A percentile compares a stretch with the other conserved stretches of the same genome.
Evolutionary conservation across 2,329 filamentous ascomycete species (phyloP).

Genomic region (Colletotrichum euphorbiae): DNA sequence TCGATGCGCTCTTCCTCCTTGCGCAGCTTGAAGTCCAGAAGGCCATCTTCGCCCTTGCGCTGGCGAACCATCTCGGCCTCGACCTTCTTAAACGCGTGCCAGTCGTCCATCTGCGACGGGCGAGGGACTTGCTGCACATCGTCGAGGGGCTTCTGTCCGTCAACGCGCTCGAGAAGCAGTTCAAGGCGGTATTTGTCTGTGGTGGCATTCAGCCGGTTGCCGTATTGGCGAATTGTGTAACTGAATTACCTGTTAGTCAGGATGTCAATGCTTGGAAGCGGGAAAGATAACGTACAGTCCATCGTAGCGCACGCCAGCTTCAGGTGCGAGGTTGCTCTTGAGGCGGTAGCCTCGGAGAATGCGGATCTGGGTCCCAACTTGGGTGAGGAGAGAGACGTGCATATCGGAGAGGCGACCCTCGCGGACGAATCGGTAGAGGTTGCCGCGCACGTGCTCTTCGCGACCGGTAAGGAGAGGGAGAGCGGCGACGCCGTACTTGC

Average conservation of each 20-base stretch:
- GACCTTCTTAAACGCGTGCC: slow-evolving; percentile 60
- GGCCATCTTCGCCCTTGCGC: slow-evolving; percentile 36
- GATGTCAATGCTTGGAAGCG: not conserved
- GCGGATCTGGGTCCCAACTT: slow-evolving; percentile 62
- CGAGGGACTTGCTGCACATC: slow-evolving; percentile 59
- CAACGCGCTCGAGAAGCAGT: slow-evolving; percentile 59
- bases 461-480: slow-evolving; percentile 64
- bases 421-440: slow-evolving; percentile 57
- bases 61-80: slow-evolving; percentile 38
- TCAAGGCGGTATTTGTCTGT: slow-evolving; percentile 57
- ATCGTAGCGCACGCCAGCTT: slow-evolving; percentile 67
- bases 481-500: slow-evolving; percentile 58
- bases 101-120: slow-evolving; percentile 69
- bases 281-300: slow-evolving; percentile 60
- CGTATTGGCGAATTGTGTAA: slow-evolving; percentile 62
- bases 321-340: slow-evolving; percentile 63
- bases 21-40: slow-evolving; percentile 37
- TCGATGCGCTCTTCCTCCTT: slow-evolving; percentile 40
- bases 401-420: slow-evolving; percentile 59
- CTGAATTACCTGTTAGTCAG: slow-evolving; percentile 46
- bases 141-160: slow-evolving; percentile 55
- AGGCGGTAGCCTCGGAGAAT: slow-evolving; percentile 65
- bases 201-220: slow-evolving; percentile 54
- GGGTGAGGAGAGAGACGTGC: slow-evolving; percentile 60
- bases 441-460: slow-evolving; percentile 55